Evolutionary conservation across 768 basidiomycete species (phyloP).

Genomic region (Boletus fagicola): DNA sequence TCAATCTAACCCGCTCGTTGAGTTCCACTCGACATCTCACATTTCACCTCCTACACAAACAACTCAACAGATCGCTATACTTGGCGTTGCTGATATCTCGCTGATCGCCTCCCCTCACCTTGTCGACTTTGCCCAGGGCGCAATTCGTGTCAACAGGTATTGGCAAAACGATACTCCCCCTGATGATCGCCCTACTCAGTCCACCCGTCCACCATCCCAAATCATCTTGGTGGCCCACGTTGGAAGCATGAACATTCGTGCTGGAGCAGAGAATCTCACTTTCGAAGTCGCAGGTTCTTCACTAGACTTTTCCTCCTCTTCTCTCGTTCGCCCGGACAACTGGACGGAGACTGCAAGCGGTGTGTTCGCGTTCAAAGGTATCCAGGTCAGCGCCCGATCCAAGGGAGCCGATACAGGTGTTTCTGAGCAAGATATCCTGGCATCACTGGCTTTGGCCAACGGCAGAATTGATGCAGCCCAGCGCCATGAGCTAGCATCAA

Average conservation of each 20-base stretch:
- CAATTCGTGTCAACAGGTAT: conserved; percentile 51
- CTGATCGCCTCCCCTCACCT: conserved; percentile 54
- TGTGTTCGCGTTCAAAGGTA: conserved; percentile 47
- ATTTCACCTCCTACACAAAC: conserved; percentile 11
- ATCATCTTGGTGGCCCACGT: conserved; percentile 43
- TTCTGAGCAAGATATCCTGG: conserved; percentile 55
- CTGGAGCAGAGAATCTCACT: conserved; percentile 67
- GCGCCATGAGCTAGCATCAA: conserved; percentile 45
- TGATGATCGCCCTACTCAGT: conserved; percentile 2
- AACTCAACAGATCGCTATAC: conserved; percentile 25
- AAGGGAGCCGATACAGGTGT: conserved; percentile 37
- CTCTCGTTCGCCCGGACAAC: conserved; percentile 11
- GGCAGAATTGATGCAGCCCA: conserved; percentile 47
- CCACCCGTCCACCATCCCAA: conserved; percentile 16
- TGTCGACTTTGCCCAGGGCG: conserved; percentile 56
- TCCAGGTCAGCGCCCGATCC: conserved; percentile 60
- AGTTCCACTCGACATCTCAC: conserved; percentile 15
- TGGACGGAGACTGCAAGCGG: conserved; percentile 46
- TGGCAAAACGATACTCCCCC: conserved; percentile 6
- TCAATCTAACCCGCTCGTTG: conserved; percentile 12
- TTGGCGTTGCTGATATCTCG: conserved; percentile 42
- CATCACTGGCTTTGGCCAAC: conserved; percentile 50
- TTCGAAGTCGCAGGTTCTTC: conserved; percentile 54
- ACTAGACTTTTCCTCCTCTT: conserved; percentile 23
- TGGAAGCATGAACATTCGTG: conserved; percentile 50